These are phyloP conservation scores for Pichia occidentalis DNA, from an alignment of 805 yeast genomes.

Conservation along the genomic window DNA sequence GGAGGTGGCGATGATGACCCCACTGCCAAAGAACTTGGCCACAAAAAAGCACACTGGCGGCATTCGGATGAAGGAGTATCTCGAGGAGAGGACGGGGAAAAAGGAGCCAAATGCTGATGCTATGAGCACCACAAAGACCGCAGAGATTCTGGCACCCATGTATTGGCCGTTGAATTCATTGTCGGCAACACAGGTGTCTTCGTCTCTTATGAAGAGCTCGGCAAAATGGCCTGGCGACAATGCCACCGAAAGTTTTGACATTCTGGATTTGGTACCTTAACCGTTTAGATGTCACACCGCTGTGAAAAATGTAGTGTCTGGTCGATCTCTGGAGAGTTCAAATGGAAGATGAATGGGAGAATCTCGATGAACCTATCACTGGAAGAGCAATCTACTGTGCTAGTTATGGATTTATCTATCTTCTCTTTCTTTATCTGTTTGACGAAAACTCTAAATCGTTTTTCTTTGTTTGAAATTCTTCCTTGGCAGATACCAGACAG, in stretches of 20 bases:
- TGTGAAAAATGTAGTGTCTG: neutral
- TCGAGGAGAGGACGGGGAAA: conserved; percentile 57
- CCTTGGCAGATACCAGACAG: too few species aligned
- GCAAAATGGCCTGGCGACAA: conserved; percentile 3
- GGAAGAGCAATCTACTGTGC: too few species aligned
- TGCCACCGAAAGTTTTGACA: neutral
- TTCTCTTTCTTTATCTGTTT: too few species aligned
- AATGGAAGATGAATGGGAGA: too few species aligned
- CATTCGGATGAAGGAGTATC: conserved; percentile 48
- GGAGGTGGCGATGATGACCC: conserved; percentile 78
- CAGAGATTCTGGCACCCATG: conserved; percentile 43
- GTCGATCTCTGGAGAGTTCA: too few species aligned
- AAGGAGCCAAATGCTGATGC: conserved; percentile 55
- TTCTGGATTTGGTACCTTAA: neutral
- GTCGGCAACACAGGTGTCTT: conserved; percentile 16
- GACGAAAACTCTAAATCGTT: too few species aligned
- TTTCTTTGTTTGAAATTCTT: too few species aligned
- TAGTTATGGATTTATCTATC: too few species aligned
- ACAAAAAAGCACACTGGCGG: conserved; percentile 60
- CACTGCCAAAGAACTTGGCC: conserved; percentile 75
- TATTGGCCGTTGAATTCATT: conserved; percentile 28
- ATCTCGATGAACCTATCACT: too few species aligned
- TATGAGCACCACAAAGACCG: conserved; percentile 55
- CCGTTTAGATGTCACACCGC: neutral
- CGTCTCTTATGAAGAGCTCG: conserved; percentile 6